Evolutionary conservation across 768 basidiomycete species (phyloP), one percentile per base, ranked within the genome.

Genomic region (Rhodotorula babjevae): DNA sequence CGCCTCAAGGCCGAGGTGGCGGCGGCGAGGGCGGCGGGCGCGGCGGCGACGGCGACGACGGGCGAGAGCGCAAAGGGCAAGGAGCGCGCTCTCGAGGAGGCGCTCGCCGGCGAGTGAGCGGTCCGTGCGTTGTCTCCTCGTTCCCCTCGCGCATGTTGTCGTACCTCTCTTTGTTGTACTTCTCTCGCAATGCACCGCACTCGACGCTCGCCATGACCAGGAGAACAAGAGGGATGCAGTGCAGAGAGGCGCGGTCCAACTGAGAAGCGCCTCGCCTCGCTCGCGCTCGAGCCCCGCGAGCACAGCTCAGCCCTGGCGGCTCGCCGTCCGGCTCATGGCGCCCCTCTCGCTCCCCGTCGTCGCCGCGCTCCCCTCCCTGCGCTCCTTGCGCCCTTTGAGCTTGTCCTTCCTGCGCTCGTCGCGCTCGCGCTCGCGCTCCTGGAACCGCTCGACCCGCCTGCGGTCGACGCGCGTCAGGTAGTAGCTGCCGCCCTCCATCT

Each of bases 401-500:
- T 44, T 11, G 49, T 21, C 21, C 52, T n/a, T 25, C 59, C 33
- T 33, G 40, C 52, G 11, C 29, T 23, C n/a, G 23, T 66, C 64
- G n/a, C 65, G 40, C 63, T 62, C 59, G 19, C 40, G 3, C 46
- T 72, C 67, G 47, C 36, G 31, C 44, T 33, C 16, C 44, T 53
- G 42, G 40, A 64, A 73, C 44, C 67, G 53, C 64, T 66, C 53
- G 8, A 74, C 46, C 40, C 46, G 19, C 7, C 8, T 33, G 21
- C 74, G 44, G 29, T 72, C 62, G 23, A 75, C 60, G 52, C 52
- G 33, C 10, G 44, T 50, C 40, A 71, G 42, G 23, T 36, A 74
- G 47, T 71, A 76, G 44, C 33, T 71, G 50, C 76, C 76, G 8
- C 72, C 72, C 15, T 69, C 76, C 61, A 46, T 65, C 50, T 74